Percentiles rank a stretch among this genome's conserved stretches.
Conservation (phyloP, 1,139 yeast genomes). For the Candida sp. region DNA sequence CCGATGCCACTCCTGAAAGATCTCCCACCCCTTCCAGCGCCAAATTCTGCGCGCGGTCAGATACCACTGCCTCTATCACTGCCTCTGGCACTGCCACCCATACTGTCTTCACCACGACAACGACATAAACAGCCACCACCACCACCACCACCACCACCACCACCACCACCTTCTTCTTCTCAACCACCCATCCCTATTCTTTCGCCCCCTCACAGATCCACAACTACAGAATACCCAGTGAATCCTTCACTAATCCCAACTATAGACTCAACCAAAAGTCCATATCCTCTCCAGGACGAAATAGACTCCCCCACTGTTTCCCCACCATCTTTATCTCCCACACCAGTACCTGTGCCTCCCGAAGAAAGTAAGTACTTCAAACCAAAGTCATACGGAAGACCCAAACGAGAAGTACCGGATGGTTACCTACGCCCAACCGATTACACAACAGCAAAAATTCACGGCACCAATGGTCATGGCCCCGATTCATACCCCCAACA, state of each 20-base stretch:
- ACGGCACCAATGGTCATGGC: constrained; percentile 2
- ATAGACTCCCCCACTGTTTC: neutral
- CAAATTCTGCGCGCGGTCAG: neutral
- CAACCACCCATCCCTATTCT: neutral
- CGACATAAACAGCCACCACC: neutral
- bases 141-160: constrained; percentile 7
- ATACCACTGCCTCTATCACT: neutral
- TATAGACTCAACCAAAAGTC: neutral
- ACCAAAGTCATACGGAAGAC: constrained; percentile 3
- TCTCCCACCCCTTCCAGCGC: constrained; percentile 4
- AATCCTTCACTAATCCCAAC: neutral
- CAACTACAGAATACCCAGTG: neutral
- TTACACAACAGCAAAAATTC: constrained; percentile 3
- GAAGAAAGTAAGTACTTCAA: neutral
- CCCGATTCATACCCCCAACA: neutral
- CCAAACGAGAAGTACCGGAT: constrained; percentile 9
- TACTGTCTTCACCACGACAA: neutral
- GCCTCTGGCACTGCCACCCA: neutral
- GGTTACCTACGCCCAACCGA: constrained; percentile 7
- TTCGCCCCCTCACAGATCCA: constrained; percentile 5
- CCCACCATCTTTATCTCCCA: neutral
- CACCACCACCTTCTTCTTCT: no score
- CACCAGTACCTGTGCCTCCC: neutral
- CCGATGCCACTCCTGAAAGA: constrained; percentile 6
- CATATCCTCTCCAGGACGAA: constrained; percentile 1